Base-by-base conservation (phyloP, 345 rosid species). In the Cardiospermum halicacabum region DNA sequence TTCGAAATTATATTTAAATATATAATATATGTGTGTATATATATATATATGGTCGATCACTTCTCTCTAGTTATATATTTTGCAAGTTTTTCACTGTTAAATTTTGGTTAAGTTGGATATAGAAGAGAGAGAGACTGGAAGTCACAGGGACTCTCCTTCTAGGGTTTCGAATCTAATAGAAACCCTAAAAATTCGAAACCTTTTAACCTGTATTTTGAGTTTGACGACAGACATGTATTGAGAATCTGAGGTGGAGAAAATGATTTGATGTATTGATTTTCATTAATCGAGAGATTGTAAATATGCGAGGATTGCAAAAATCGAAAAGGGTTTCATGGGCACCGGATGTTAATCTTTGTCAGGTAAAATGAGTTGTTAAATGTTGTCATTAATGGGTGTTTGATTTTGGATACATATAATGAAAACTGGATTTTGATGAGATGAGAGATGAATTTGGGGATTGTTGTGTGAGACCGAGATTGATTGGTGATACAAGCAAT, bases 271-370 rank as follows among this genome's bases (percentile, higher is more conserved):
- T 68, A 47, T 21, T 4, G 2, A 36, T 28, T 26, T n/a, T 56
- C n/a, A 10, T 55, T 47, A 58, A 22, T 34, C 13, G 47, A 56
- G 48, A 60, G 39, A 65, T 67, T 81, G 88, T 78, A 73, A 89
- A 74, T 72, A 89, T 92, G 98, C 73, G 88, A 75, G 82, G 89
- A 78, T 74, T 74, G 80, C 79, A 69, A 78, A 89, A 88, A 89
- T 84, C 87, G 72, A 92, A 87, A 85, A 80, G 92, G 76, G 80
- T 93, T 59, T 74, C 89, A 11, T 91, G 99, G 99, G 96, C 96
- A 45, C 69, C 96, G 16, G 97, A 91, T 87, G 89, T 76, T 76
- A 89, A 84, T 66, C 99, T 94, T 80, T 87, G 96, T 85, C 96
- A 91, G 99, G 99, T 94, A 94, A 88, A 69, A 51, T 34, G 24